A percentile compares a stretch with the other conserved stretches of the same genome.
Evolutionary conservation across 208 protist genomes (phyloP).

Genomic region (Trypanosoma boissoni): DNA sequence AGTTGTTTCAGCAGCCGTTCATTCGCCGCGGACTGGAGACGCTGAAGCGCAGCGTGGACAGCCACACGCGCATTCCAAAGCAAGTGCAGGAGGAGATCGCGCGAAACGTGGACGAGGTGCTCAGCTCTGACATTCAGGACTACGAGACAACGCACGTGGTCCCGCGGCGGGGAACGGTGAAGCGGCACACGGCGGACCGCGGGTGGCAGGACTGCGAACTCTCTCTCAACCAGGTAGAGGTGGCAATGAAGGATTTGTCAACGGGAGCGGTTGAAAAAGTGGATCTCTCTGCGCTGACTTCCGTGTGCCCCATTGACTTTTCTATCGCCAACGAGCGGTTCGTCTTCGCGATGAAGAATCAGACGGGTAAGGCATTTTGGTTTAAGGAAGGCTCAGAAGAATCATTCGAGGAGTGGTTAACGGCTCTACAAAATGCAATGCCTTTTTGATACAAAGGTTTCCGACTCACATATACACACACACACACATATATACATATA

Average conservation of each 20-base stretch:
- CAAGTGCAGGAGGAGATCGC: slow-evolving; percentile 61
- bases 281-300: slow-evolving; percentile 58
- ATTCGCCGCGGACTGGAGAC: slow-evolving; percentile 59
- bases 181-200: slow-evolving; percentile 66
- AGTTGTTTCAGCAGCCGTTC: slow-evolving; percentile 70
- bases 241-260: slow-evolving; percentile 44
- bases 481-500: slow-evolving; percentile 3
- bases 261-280: slow-evolving; percentile 45
- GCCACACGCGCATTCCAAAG: slow-evolving; percentile 59
- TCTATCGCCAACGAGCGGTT: slow-evolving; percentile 66
- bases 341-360: slow-evolving; percentile 85
- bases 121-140: slow-evolving; percentile 37
- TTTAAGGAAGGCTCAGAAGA: slow-evolving; percentile 49
- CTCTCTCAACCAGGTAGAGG: slow-evolving; percentile 37
- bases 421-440: slow-evolving; percentile 53
- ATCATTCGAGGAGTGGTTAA: slow-evolving; percentile 62
- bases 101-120: slow-evolving; percentile 50
- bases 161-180: slow-evolving; percentile 40
- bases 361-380: slow-evolving; percentile 80
- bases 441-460: slow-evolving; percentile 22
- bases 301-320: slow-evolving; percentile 81
- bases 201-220: slow-evolving; percentile 83
- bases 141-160: slow-evolving; percentile 34
- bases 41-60: slow-evolving; percentile 71
- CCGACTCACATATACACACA: not conserved